Base-by-base conservation (phyloP, 2,329 filamentous ascomycete genomes). In the Microascus cirrosus region DNA sequence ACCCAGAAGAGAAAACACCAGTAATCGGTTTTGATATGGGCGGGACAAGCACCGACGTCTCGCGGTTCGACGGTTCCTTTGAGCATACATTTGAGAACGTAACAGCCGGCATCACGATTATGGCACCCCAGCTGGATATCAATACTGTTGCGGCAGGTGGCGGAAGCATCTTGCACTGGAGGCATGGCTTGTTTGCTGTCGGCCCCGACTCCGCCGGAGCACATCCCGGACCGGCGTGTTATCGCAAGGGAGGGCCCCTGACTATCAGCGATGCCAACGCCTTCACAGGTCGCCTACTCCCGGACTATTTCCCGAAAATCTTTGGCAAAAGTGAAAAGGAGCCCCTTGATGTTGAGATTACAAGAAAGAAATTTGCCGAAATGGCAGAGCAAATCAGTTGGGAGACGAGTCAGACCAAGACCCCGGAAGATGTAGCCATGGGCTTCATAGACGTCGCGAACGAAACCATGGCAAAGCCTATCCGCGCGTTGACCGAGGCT, bases 81-180 rank as follows among this genome's bases (percentile, higher is more conserved):
- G 73, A 74, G 32, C 72, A 75, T 53, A 67, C 74, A 0, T 90
- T 91, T 60, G 87, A 90, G 65, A 90, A 86, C 0, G 90, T 86
- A 0, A 90, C 86, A 0, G 88, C 89, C 0, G 89, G 88, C 13
- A 83, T 92, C 1, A 86, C 86, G 1, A 89, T 92, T 12, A 87
- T 91, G 61, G 86, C 84, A 1, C 88, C 89, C 0, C 88, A 92
- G 66, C 78, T 92, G 1, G 88, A 92, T 63, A 91, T 93, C 67
- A 89, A 90, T 67, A 93, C 89, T 22, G 87, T 91, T 4, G 87
- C 87, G 25, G 86, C 87, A 7, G 87, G 87, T 20, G 87, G 87
- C 60, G 85, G 86, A n/a, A 86, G 82, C 1, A 76, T 83, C 18
- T 73, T 91, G 0, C 85, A 84, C 65, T 90, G 83, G 77, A 81